Percentiles rank a stretch among this genome's conserved stretches.
Evolutionary conservation across 2,329 filamentous ascomycete genomes (phyloP).

Genomic region (Xylaria hypoxylon): DNA sequence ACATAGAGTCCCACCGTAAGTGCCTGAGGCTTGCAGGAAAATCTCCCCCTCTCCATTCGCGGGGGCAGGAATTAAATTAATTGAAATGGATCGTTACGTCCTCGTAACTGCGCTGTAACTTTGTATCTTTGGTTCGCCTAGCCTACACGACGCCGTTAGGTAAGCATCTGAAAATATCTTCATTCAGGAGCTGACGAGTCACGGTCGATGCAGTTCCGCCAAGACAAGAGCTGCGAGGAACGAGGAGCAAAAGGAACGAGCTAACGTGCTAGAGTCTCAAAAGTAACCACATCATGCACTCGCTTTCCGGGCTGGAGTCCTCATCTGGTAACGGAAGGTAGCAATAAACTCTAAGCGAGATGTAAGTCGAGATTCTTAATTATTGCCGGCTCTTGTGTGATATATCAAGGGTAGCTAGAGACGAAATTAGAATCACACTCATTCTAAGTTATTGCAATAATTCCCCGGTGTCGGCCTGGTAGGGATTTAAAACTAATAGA

Average conservation of each 20-base stretch:
- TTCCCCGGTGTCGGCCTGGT: background rate
- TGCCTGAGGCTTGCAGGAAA: constrained; percentile 34
- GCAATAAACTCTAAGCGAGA: constrained; percentile 33
- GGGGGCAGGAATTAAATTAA: constrained; percentile 45
- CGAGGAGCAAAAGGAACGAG: constrained; percentile 12
- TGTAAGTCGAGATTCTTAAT: constrained; percentile 20
- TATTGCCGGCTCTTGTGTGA: constrained; percentile 3
- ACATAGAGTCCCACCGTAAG: constrained; percentile 33
- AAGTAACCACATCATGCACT: constrained; percentile 21
- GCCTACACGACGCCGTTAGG: constrained; percentile 11
- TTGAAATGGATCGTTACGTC: constrained; percentile 49
- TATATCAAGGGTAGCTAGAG: constrained; percentile 2
- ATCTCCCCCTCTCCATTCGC: constrained; percentile 31
- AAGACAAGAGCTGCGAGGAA: constrained; percentile 31
- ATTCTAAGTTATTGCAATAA: constrained; percentile 12
- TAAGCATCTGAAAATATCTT: constrained; percentile 33
- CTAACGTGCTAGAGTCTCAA: constrained; percentile 21
- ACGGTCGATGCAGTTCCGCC: constrained; percentile 37
- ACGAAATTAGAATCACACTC: constrained; percentile 23
- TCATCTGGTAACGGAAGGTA: constrained; percentile 32
- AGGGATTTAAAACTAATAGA: background rate
- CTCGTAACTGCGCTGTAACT: constrained; percentile 35
- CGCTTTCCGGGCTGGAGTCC: constrained; percentile 32
- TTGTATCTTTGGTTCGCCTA: constrained; percentile 27
- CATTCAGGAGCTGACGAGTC: constrained; percentile 43